Evolutionary conservation across 169 alveolate genomes (phyloP), one percentile per base, ranked within the genome.

Genomic region (Cryptosporidium bovis): DNA sequence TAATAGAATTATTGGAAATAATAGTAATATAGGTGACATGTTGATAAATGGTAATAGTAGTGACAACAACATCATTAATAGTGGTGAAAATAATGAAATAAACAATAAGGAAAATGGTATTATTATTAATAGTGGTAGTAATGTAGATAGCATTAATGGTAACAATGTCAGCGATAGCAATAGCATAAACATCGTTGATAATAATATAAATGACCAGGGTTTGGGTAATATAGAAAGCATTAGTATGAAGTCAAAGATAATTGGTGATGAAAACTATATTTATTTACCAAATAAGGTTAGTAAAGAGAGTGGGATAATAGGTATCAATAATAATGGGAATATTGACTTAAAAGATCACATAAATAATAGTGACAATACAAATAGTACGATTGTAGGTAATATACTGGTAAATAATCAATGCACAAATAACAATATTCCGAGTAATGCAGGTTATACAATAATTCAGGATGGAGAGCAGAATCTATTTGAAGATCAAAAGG

Each of bases 1-100:
- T 18, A 69, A 69, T 56, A 69, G 60, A 64, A 20, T 67, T n/a
- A 46, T 69, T 10, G 66, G 18, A 3, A 69, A 13, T 34, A 51
- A 69, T 56, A 51, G 51, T 56, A 67, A 20, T 65, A 65, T 65
- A 0, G 50, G 6, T n/a, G 77, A 62, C 7, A 46, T 62, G 44
- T 10, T 62, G 5, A 53, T 53, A 53, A 53, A 53, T 53, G 64
- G 29, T 5, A 53, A 5, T 53, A 1, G 0, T 12, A 53, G 33
- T 13, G 16, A 48, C 29, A 16, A 53, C 12, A 53, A 53, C 7
- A n/a, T 20, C 2, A n/a, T n/a, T 5, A 53, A 53, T 12, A 53
- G 6, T 53, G 4, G 29, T n/a, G 20, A 53, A 53, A n/a, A 53
- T 53, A 53, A 53, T n/a, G 64, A n/a, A 16, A 53, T n/a, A 53